phyloP scores from a whole-genome alignment of 768 basidiomycete genomes.

The Lentinula lateritia region DNA sequence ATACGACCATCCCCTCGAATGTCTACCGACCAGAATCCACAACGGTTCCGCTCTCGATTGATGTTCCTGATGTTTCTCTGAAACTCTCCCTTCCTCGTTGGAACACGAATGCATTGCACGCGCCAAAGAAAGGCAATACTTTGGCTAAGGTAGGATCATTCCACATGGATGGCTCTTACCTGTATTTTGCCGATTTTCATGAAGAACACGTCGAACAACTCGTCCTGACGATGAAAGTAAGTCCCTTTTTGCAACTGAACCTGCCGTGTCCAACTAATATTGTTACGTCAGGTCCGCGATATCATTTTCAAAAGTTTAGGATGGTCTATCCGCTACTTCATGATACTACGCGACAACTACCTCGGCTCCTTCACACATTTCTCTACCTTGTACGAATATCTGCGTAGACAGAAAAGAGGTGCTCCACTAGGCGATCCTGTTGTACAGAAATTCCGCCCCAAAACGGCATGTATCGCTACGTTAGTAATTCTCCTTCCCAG shows the following conservation, averaged over 20 bases:
- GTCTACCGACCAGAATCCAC: constrained; percentile 69
- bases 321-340: constrained; percentile 85
- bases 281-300: constrained; percentile 19
- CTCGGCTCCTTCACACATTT: constrained; percentile 93
- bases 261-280: not conserved
- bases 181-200: constrained; percentile 61
- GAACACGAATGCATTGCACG: constrained; percentile 78
- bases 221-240: constrained; percentile 58
- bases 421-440: constrained; percentile 77
- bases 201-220: constrained; percentile 77
- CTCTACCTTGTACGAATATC: constrained; percentile 80
- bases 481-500: not conserved
- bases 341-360: constrained; percentile 91
- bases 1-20: constrained; percentile 59
- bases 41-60: constrained; percentile 57
- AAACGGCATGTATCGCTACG: constrained; percentile 45
- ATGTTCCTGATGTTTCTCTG: constrained; percentile 52
- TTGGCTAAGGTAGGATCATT: constrained; percentile 57
- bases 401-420: constrained; percentile 56
- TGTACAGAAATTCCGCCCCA: constrained; percentile 70
- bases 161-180: constrained; percentile 63
- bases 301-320: constrained; percentile 69
- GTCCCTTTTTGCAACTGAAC: constrained; percentile 15
- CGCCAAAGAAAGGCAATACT: constrained; percentile 51
- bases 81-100: constrained; percentile 76